These are phyloP conservation scores for Chara braunii DNA, from an alignment of 139 green algal species.

Conservation along the genomic window DNA sequence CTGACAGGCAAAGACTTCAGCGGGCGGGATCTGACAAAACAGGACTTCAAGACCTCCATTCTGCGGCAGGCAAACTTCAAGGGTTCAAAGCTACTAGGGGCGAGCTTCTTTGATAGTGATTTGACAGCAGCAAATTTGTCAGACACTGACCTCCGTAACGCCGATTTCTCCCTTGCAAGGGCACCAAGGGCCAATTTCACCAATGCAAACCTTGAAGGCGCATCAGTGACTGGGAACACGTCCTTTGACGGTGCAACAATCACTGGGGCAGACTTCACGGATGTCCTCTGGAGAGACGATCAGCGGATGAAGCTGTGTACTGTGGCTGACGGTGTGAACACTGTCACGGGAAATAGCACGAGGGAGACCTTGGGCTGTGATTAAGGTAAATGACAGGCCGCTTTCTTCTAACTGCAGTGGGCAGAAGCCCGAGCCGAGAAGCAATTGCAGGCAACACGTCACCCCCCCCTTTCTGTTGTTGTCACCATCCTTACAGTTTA, in stretches of 20 bases:
- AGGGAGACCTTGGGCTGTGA: constrained; percentile 20
- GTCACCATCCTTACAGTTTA: no score
- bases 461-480: no score
- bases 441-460: no score
- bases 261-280: constrained; percentile 39
- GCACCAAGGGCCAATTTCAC: constrained; percentile 39
- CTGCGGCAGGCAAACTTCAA: constrained; percentile 36
- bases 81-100: constrained; percentile 27
- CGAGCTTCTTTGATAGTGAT: constrained; percentile 37
- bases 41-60: constrained; percentile 43
- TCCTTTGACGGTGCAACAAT: constrained; percentile 36
- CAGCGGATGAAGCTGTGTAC: constrained; percentile 27
- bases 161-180: constrained; percentile 34
- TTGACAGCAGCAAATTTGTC: constrained; percentile 38
- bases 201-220: constrained; percentile 33
- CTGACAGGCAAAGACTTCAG: constrained; percentile 35
- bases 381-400: no score
- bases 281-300: constrained; percentile 30
- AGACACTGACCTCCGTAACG: constrained; percentile 9
- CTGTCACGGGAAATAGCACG: constrained; percentile 35
- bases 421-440: no score
- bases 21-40: constrained; percentile 22
- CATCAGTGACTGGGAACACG: constrained; percentile 32
- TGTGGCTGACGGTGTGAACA: constrained; percentile 17
- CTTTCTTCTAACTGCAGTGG: no score